phyloP scores from a whole-genome alignment of 2,329 filamentous ascomycete species.

The Dactylellina leptospora region DNA sequence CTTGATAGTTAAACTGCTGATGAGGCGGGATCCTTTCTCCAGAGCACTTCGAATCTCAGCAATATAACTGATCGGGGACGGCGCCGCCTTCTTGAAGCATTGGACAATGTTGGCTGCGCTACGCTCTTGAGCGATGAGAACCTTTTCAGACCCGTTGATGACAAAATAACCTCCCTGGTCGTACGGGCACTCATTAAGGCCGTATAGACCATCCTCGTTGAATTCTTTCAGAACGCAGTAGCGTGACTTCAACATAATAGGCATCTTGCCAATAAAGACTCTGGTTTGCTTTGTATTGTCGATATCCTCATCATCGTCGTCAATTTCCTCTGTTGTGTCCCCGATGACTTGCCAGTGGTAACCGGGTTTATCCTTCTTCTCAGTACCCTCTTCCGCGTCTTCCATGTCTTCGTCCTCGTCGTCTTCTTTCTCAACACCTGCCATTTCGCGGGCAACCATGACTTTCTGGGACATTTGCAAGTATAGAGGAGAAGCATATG shows the following conservation, averaged over 20 bases:
- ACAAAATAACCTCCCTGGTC: conserved; percentile 99
- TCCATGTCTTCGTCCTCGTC: conserved; percentile 65
- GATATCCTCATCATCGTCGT: conserved; percentile 65
- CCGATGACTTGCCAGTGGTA: conserved; percentile 57
- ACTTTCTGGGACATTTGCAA: conserved; percentile 87
- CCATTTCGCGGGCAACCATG: conserved; percentile 69
- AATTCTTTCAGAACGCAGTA: conserved; percentile 89
- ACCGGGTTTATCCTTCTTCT: conserved; percentile 58
- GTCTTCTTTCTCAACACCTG: conserved; percentile 81
- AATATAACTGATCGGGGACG: conserved; percentile 90
- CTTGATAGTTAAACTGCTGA: conserved; percentile 91
- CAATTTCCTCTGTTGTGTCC: conserved; percentile 62
- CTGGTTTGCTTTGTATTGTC: conserved; percentile 57
- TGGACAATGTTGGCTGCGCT: conserved; percentile 98
- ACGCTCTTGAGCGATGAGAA: conserved; percentile 95
- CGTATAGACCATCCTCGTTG: conserved; percentile 84
- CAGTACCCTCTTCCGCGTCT: conserved; percentile 58
- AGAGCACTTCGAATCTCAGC: conserved; percentile 96
- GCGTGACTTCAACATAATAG: conserved; percentile 97
- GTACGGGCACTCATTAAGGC: conserved; percentile 95
- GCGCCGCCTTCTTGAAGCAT: conserved; percentile 95
- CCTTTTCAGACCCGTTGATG: conserved; percentile 99
- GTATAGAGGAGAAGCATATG: conserved; percentile 91
- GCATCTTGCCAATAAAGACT: conserved; percentile 93
- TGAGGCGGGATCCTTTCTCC: conserved; percentile 92